Evolutionary conservation across 768 basidiomycete species (phyloP).

Genomic region (Lentinula guzmanii): DNA sequence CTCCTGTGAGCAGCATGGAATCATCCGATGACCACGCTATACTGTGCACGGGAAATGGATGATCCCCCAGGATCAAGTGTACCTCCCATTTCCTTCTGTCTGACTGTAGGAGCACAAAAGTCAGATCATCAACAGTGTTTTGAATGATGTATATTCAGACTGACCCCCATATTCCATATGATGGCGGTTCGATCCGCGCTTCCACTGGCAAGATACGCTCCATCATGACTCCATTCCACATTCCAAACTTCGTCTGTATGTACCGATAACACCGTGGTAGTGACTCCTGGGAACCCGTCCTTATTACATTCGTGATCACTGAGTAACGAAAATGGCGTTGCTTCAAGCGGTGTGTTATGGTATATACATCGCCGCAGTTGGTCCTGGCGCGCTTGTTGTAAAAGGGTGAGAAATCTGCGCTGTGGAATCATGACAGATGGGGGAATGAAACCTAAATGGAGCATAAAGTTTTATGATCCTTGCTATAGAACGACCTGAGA

Average conservation of each 20-base stretch:
- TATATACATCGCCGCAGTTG: conserved; percentile 83
- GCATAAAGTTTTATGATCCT: conserved; percentile 5
- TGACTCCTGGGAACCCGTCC: conserved; percentile 77
- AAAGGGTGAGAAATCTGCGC: conserved; percentile 75
- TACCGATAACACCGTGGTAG: conserved; percentile 78
- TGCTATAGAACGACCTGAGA: not conserved
- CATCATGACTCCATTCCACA: conserved; percentile 91
- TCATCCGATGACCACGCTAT: conserved; percentile 95
- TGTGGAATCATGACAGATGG: conserved; percentile 91
- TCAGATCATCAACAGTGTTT: conserved; percentile 7
- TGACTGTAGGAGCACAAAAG: conserved; percentile 25
- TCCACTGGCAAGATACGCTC: conserved; percentile 76
- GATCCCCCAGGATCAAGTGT: conserved; percentile 63
- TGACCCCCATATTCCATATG: conserved; percentile 82
- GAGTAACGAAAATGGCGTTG: conserved; percentile 72
- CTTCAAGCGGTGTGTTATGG: conserved; percentile 65
- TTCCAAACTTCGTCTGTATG: conserved; percentile 96
- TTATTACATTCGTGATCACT: conserved; percentile 81
- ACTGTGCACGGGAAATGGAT: conserved; percentile 71
- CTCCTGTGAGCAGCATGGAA: conserved; percentile 71
- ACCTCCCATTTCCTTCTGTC: conserved; percentile 53
- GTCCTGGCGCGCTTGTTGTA: conserved; percentile 77
- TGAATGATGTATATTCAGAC: conserved; percentile 21
- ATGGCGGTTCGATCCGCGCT: conserved; percentile 85
- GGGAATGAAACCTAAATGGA: conserved; percentile 71